These are phyloP conservation scores for Coprinellus micaceus DNA, from an alignment of 768 basidiomycete species.

Conservation along the genomic window DNA sequence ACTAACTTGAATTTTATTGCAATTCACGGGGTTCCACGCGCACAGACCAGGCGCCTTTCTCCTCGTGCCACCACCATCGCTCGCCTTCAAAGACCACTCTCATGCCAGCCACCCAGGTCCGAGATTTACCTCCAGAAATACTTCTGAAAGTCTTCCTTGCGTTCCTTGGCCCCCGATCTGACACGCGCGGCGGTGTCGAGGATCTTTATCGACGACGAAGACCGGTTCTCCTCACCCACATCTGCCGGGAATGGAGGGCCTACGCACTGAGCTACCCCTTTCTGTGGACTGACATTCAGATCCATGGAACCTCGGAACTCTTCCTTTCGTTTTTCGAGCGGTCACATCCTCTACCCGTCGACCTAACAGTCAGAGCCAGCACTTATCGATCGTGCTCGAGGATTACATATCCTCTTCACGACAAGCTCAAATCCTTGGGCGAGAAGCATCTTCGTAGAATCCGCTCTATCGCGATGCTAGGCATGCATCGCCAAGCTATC, in stretches of 20 bases:
- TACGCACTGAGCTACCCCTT: not conserved
- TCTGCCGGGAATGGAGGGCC: not conserved
- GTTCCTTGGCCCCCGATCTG: not conserved
- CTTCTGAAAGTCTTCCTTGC: not conserved
- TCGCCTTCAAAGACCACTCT: too few relatives aligned
- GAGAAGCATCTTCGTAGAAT: too few relatives aligned
- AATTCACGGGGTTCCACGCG: too few relatives aligned
- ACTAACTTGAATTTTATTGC: too few relatives aligned
- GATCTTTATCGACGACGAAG: not conserved
- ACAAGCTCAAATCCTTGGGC: too few relatives aligned
- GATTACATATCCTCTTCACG: too few relatives aligned
- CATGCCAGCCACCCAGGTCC: not conserved
- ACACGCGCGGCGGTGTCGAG: not conserved
- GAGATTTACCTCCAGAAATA: not conserved
- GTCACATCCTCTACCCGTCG: not conserved
- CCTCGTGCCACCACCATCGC: too few relatives aligned
- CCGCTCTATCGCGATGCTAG: too few relatives aligned
- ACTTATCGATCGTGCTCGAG: too few relatives aligned
- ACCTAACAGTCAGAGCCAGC: not conserved
- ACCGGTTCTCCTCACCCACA: not conserved
- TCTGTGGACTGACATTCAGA: not conserved
- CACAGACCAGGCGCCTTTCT: too few relatives aligned
- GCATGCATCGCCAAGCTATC: too few relatives aligned
- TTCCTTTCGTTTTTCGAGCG: not conserved
- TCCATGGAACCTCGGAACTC: not conserved